Evolutionary conservation across 805 yeast genomes (phyloP), one percentile per base, ranked within the genome.

Genomic region (Starmerella tilneyi): DNA sequence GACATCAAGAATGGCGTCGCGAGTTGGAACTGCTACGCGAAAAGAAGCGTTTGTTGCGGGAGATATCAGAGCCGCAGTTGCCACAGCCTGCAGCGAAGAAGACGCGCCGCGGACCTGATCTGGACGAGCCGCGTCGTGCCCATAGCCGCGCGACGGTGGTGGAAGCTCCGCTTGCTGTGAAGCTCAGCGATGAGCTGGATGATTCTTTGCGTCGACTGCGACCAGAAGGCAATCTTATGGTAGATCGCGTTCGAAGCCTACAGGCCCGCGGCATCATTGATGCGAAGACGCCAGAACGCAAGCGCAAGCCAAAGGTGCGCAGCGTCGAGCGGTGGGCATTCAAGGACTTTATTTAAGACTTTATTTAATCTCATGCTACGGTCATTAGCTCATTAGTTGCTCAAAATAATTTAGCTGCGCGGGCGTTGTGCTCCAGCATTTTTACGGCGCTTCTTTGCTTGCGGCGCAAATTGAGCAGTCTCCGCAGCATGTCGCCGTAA

Each of bases 301-400:
- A 70, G 53, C 76, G 75, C 62, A 79, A 75, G 61, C 81, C 79
- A 59, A 71, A 77, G 55, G 80, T 73, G 48, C 84, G 81, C 70
- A 65, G 81, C 50, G 82, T 94, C 24, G 96, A 89, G 63, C 89
- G 88, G 66, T 85, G 94, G 94, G 74, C 88, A 27, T 84, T 82
- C 67, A 89, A 89, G 68, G 94, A 89, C 65, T 84, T 83, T 46
- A 34, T 46, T 16, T 45, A 41, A 37, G 9, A 13, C 20, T 8
- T 20, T 24, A 23, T 36, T 34, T 22, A 11, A 12, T 13, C 5
- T 19, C 4, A 5, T 4, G 8, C n/a, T 16, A 13, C 12, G 20
- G 9, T 19, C 17, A 15, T 32, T 17, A 12, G 13, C n/a, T n/a
- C n/a, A n/a, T 32, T 23, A 15, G 17, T 32, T 32, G 7, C 6